Base-by-base conservation (phyloP, 2,329 filamentous ascomycete genomes). In the Aspergillus sp. region DNA sequence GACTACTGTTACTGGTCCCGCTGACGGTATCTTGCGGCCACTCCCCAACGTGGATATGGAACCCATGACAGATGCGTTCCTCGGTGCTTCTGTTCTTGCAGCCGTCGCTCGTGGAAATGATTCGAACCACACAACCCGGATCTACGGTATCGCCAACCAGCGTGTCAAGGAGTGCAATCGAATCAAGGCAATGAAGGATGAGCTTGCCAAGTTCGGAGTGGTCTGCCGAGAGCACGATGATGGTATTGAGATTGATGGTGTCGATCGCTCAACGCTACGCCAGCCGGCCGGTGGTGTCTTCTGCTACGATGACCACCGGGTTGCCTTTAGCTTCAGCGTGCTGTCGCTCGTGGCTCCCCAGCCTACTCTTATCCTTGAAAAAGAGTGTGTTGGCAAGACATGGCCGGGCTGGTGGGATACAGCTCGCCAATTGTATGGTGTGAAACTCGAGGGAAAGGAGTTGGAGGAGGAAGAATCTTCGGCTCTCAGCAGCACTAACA, bases 361-460 rank as follows among this genome's bases (percentile, higher is more conserved):
- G 7, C 85, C 91, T 0, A 90, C 92, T 0, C 79, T 96, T 17
- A 88, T 99, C 55, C 85, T 91, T 2, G 95, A 99, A 75, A 90
- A 93, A 63, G 93, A 97, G 71, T 99, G 95, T 74, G 91, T 92
- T 3, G 93, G 91, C 46, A 99, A 99, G 83, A 99, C 95, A 2
- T 99, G 95, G 95, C 95, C 95, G 0, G 95, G 94, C 9, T 99
- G 95, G 92, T 99, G 95, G 95, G 95, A 99, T 76, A 87, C 89
- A 19, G 80, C 98, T 59, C 89, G 89, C 23, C 87, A 91, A 68
- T 85, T 87, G 15, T 99, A 97, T 81, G 84, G 88, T 38, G 91
- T 91, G 30, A 79, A 84, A 30, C 81, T 98, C n/a, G 85, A 89
- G 63, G 95, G 95, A 13, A 86, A 89, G 41, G 92, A 96, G 68